Base-by-base conservation (phyloP, 768 basidiomycete species). In the Lentinula sp. region DNA sequence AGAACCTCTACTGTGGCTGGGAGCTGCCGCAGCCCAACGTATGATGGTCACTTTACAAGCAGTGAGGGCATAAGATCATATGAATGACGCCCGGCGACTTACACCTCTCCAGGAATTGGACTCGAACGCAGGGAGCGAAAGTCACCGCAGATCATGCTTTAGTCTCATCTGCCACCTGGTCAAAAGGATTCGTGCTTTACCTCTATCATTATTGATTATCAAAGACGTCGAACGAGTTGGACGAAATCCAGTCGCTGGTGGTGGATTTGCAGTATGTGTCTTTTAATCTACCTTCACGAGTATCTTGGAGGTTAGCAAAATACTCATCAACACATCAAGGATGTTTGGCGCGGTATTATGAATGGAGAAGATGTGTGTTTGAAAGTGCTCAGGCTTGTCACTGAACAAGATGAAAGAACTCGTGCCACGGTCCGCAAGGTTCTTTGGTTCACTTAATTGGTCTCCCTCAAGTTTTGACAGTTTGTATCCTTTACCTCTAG, bases 321-420 rank as follows among this genome's bases (percentile, higher is more conserved):
- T 45, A 18, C 15, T 21, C 42, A 16, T 34, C 23, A 11, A 45
- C 8, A 16, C 16, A 32, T 45, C 11, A 8, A 59, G 57, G 57
- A 59, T 49, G 34, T 59, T 21, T 60, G 50, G 48, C 45, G 39
- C 7, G 59, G 59, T 16, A 46, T 8, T 1, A 18, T 51, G 21
- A 28, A 52, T 28, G 50, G 51, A 28, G 15, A 46, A 55, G 18
- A 16, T 34, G 61, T 61, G 13, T 61, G 61, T 39, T 46, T 61
- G 31, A 61, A 61, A 42, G 61, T 61, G 23, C 54, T 61, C 15
- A 37, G 61, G 18, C 31, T 61, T 5, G 40, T 55, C 18, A 42
- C 31, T 21, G 46, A 48, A 11, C 53, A 32, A 11, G 43, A 61
- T 28, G 49, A 52, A 31, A 13, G 23, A 16, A 49, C 15, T 42